Evolutionary conservation across 2,329 filamentous ascomycete genomes (phyloP).

Genomic region (Sporothrix brasiliensis): DNA sequence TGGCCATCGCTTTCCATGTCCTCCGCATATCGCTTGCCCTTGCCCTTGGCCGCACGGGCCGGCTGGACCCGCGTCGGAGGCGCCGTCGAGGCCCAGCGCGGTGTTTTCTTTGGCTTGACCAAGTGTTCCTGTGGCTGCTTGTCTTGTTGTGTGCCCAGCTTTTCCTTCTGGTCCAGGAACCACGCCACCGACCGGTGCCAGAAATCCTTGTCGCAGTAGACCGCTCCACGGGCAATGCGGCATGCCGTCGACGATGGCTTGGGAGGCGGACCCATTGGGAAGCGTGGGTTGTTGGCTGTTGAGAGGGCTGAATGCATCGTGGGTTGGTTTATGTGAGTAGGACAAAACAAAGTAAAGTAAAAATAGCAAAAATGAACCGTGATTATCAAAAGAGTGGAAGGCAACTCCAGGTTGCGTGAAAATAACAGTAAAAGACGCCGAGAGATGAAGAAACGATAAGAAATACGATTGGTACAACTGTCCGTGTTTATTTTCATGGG

Average conservation of each 20-base stretch:
- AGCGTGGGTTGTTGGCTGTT: neutral
- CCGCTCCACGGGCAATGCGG: conserved; percentile 25
- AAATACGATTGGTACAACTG: neutral
- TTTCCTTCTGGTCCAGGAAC: conserved; percentile 22
- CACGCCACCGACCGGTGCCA: conserved; percentile 26
- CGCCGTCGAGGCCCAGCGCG: neutral
- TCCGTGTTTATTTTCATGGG: neutral
- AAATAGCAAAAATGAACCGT: neutral
- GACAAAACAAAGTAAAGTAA: neutral
- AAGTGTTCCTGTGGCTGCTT: neutral
- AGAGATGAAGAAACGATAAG: neutral
- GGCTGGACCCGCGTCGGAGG: conserved; percentile 32
- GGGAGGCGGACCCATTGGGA: conserved; percentile 3
- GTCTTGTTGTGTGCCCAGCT: neutral
- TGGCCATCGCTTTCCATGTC: neutral
- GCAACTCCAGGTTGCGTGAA: neutral
- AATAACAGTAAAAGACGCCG: neutral
- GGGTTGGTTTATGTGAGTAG: neutral
- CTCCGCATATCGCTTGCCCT: conserved; percentile 19
- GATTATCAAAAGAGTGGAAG: neutral
- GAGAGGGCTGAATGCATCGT: neutral
- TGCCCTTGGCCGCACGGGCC: conserved; percentile 29
- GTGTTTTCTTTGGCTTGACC: neutral
- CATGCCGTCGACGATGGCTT: neutral
- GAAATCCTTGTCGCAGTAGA: conserved; percentile 33